These are phyloP conservation scores for Rhizophagus prolifer DNA, from an alignment of 192 early-diverging fungal species.

Conservation along the genomic window DNA sequence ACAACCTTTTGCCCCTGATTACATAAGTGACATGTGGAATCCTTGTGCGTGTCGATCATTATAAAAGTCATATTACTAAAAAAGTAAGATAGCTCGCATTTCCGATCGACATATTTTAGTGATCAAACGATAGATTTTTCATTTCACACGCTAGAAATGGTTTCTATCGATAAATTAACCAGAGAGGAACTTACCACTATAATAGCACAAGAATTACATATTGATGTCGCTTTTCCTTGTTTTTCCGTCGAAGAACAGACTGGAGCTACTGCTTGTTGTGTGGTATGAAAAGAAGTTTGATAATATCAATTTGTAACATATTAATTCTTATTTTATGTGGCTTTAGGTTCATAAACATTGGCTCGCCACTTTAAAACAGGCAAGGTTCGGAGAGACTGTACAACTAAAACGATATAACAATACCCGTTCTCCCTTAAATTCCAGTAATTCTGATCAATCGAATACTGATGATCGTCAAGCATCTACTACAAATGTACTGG, in stretches of 20 bases:
- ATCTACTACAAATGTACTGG: conserved; percentile 22
- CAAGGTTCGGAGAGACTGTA: conserved; percentile 2
- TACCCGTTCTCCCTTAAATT: not conserved
- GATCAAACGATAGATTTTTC: not conserved
- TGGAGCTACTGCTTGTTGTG: conserved; percentile 53
- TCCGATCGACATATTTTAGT: no score
- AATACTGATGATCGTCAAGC: conserved; percentile 22
- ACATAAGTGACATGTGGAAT: no score
- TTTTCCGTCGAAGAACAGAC: conserved; percentile 47
- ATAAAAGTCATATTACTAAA: no score
- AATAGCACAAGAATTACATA: conserved; percentile 50
- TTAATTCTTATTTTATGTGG: not conserved
- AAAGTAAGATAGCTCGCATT: no score
- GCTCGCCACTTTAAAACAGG: conserved; percentile 35
- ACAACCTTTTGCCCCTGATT: no score
- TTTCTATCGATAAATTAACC: conserved; percentile 19
- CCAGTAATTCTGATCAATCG: conserved; percentile 7
- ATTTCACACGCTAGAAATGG: conserved; percentile 6
- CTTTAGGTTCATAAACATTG: conserved; percentile 48
- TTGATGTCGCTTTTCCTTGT: conserved; percentile 57
- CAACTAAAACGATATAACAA: not conserved
- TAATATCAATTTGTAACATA: not conserved
- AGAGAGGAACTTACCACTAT: conserved; percentile 36
- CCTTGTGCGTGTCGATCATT: no score
- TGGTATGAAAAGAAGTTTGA: conserved; percentile 39